A percentile compares a stretch with the other conserved stretches of the same genome.
Conservation (phyloP, 2,329 filamentous ascomycete species). For the Basipetospora sp. region DNA sequence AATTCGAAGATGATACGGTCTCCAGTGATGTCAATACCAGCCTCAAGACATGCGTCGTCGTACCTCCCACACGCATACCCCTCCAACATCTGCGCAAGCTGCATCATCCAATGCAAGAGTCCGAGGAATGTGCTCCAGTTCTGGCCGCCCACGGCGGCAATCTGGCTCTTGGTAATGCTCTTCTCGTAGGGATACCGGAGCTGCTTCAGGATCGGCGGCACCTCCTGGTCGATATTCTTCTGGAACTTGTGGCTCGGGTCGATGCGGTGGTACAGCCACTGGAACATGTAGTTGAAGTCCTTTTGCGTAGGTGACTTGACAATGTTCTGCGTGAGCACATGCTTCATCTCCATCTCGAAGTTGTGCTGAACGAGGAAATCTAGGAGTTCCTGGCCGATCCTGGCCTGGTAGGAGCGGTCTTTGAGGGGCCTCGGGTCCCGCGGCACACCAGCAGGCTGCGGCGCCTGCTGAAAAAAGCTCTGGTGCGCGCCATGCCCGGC, state of each 20-base stretch:
- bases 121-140: constrained; percentile 95
- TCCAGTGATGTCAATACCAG: constrained; percentile 71
- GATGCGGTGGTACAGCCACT: constrained; percentile 92
- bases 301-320: constrained; percentile 93
- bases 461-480: constrained; percentile 86
- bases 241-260: constrained; percentile 87
- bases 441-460: constrained; percentile 66
- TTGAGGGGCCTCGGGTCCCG: constrained; percentile 75
- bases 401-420: constrained; percentile 63
- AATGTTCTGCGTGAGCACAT: constrained; percentile 77
- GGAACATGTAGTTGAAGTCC: constrained; percentile 95
- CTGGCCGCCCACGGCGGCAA: constrained; percentile 85
- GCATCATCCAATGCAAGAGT: constrained; percentile 97
- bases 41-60: constrained; percentile 78
- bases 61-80: constrained; percentile 65
- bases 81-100: constrained; percentile 85
- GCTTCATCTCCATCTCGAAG: constrained; percentile 96
- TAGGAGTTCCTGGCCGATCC: constrained; percentile 75
- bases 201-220: constrained; percentile 82
- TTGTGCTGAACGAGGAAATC: constrained; percentile 89
- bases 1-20: constrained; percentile 94
- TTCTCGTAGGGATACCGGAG: constrained; percentile 89
- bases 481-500: constrained; percentile 60
- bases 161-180: constrained; percentile 90
- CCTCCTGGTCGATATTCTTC: constrained; percentile 89